Conservation (phyloP, 495 filamentous ascomycete genomes). For the Tetracladium marchalianum region DNA sequence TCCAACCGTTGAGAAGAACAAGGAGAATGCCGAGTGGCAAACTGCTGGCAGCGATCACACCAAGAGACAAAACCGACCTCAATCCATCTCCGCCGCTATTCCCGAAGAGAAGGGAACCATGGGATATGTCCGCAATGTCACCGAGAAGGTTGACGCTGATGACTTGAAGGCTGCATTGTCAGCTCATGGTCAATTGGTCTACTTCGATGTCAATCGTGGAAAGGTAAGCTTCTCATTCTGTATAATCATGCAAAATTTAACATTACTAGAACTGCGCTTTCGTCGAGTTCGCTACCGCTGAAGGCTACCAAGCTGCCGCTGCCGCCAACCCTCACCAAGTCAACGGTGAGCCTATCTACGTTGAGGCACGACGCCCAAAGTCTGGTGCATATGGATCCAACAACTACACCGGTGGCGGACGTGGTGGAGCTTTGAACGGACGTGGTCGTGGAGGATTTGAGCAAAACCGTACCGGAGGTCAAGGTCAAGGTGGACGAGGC, state of each 20-base stretch:
- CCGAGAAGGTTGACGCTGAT: conserved; percentile 64
- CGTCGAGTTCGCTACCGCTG: conserved; percentile 74
- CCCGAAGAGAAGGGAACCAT: conserved; percentile 58
- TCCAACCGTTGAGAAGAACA: conserved; percentile 17
- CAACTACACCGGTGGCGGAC: conserved; percentile 51
- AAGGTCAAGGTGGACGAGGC: conserved; percentile 53
- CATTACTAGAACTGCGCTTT: conserved; percentile 80
- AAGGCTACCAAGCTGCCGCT: conserved; percentile 72
- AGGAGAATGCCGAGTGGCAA: conserved; percentile 54
- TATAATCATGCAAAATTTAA: conserved; percentile 15
- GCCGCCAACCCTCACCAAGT: conserved; percentile 79
- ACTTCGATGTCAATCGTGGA: conserved; percentile 78
- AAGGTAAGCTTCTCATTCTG: conserved; percentile 54
- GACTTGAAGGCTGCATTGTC: conserved; percentile 54
- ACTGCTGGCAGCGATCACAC: conserved; percentile 67
- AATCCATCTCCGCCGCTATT: conserved; percentile 35
- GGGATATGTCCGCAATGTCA: conserved; percentile 91
- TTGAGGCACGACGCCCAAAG: conserved; percentile 83
- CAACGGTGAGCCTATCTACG: conserved; percentile 65
- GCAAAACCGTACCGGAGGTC: conserved; percentile 34
- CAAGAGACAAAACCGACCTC: conserved; percentile 65
- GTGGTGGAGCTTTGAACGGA: conserved; percentile 48
- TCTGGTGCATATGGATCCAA: conserved; percentile 52
- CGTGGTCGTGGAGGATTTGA: conserved; percentile 62
- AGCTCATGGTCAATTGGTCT: conserved; percentile 68